Evolutionary conservation across 495 filamentous ascomycete species (phyloP), one percentile per base, ranked within the genome.

Genomic region (Penicillium paradoxum): DNA sequence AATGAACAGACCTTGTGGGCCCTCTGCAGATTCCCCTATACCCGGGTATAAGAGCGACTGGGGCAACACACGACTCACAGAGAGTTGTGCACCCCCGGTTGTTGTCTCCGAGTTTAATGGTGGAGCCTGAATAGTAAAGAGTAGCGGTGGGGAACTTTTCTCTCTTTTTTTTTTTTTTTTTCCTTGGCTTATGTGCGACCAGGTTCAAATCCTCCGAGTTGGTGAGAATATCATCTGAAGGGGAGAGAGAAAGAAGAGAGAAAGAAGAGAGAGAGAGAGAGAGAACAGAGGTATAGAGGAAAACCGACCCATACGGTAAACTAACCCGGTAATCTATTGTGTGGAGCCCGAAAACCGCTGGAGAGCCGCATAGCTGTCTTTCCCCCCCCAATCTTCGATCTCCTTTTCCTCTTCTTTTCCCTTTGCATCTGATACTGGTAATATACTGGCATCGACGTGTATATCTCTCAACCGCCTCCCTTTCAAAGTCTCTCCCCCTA

Each of bases 11-110:
- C 27, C 30, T 25, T 36, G 46, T 49, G 46, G 46, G 34, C 46
- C 46, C 25, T 57, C 60, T 59, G 58, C 51, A 61, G 47, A 19
- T 58, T 61, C 54, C 58, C 61, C n/a, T n/a, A n/a, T 60, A 45
- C 43, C 53, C 39, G 49, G 59, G 59, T 45, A 54, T 45, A 50
- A 54, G 33, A 34, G 24, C 27, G 30, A 33, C 27, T 14, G 21
- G 22, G 45, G 19, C 24, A 27, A 27, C 24, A n/a, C 34, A 36
- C 21, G 8, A 29, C 41, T 42, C 14, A 36, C 37, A 32, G 24
- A 21, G n/a, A 18, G 40, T 54, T 40, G 38, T 32, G 43, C 29
- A 41, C 34, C 37, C 48, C 60, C 57, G 51, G 55, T 42, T 56
- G 40, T 52, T 44, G 49, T 56, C 53, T 62, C 56, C 59, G 56